Evolutionary conservation across 306 rosid species (phyloP).

Genomic region (Begonia peltatifolia): DNA sequence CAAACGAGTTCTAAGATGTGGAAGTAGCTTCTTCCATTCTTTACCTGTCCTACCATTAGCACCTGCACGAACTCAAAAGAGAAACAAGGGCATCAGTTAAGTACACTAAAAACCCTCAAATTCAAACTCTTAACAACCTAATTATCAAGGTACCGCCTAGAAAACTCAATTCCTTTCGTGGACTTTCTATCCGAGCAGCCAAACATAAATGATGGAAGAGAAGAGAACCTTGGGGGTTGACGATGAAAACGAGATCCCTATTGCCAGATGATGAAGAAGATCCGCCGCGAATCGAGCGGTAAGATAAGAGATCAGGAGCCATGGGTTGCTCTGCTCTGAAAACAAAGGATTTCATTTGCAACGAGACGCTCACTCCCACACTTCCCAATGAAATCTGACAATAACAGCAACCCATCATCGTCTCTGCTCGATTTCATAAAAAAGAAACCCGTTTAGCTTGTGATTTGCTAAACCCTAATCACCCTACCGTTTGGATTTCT

Average conservation of each 20-base stretch:
- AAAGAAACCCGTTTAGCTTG: no score
- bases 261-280: constrained; percentile 45
- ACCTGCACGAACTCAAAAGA: constrained; percentile 26
- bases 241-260: constrained; percentile 77
- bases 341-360: constrained; percentile 28
- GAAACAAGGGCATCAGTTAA: background rate
- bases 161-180: constrained; percentile 8
- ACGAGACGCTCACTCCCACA: constrained; percentile 16
- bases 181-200: background rate
- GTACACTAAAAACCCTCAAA: constrained; percentile 8
- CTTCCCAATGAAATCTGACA: constrained; percentile 42
- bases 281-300: constrained; percentile 17
- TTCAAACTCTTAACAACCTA: constrained; percentile 3
- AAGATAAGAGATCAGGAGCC: constrained; percentile 33
- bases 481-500: no score
- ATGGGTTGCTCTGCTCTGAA: constrained; percentile 53
- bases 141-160: background rate
- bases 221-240: constrained; percentile 61
- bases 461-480: no score
- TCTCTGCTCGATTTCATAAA: no score
- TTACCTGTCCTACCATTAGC: constrained; percentile 79
- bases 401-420: constrained; percentile 11
- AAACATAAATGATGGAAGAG: constrained; percentile 5
- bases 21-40: constrained; percentile 90
- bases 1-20: constrained; percentile 70